Conservation (phyloP, 306 rosid species). For the Rosa chinensis region DNA sequence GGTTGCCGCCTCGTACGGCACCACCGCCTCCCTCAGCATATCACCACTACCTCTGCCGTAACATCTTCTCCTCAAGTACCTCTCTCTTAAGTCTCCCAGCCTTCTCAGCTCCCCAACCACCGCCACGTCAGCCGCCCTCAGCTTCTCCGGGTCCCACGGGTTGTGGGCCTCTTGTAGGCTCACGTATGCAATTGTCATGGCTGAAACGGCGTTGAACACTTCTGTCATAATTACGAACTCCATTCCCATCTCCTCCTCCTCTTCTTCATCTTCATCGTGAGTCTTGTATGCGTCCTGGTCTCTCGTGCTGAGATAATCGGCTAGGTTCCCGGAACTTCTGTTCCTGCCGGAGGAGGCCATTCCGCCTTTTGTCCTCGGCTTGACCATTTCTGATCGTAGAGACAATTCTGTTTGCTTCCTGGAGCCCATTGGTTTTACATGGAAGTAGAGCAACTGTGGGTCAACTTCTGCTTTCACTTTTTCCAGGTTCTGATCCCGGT, state of each 20-base stretch:
- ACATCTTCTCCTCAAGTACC: conserved; percentile 44
- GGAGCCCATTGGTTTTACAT: background rate
- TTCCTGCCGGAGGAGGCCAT: conserved; percentile 61
- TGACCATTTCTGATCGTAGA: background rate
- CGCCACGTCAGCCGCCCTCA: conserved; percentile 76
- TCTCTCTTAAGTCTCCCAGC: conserved; percentile 65
- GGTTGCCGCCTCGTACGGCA: conserved; percentile 92
- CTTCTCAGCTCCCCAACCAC: conserved; percentile 79
- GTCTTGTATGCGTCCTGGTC: conserved; percentile 3
- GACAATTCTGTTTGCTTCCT: background rate
- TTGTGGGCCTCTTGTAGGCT: conserved; percentile 79
- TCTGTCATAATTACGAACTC: conserved; percentile 58
- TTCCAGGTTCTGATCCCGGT: background rate
- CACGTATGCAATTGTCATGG: conserved; percentile 78
- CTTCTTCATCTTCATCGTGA: background rate
- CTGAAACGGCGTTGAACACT: conserved; percentile 67
- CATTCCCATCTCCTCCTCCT: conserved; percentile 52
- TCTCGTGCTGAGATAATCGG: background rate
- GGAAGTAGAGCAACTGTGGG: background rate
- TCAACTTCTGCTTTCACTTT: background rate
- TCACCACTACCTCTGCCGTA: conserved; percentile 33
- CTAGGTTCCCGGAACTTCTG: background rate
- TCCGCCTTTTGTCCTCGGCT: conserved; percentile 33
- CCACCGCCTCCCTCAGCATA: conserved; percentile 72
- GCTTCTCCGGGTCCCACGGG: conserved; percentile 86